Evolutionary conservation across 2,329 filamentous ascomycete genomes (phyloP), one percentile per base, ranked within the genome.

Genomic region (Diaporthe vexans): DNA sequence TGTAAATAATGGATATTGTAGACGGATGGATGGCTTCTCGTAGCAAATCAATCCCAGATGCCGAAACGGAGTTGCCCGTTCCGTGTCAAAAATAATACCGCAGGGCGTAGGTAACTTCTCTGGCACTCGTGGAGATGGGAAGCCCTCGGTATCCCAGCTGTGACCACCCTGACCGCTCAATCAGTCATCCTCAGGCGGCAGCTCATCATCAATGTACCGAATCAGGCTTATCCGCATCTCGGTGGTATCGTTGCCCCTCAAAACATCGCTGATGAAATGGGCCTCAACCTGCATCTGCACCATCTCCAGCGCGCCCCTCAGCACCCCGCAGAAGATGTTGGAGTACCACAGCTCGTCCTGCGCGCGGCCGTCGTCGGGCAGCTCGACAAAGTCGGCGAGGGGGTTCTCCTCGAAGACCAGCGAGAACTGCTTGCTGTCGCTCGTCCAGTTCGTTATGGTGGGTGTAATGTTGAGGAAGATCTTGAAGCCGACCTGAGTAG

Each of bases 251-350:
- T 98, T 96, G 4, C 97, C 97, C 73, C 95, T 91, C 75, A 99
- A 87, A 43, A 98, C 90, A 83, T 99, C 97, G 82, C 94, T 98
- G 80, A 97, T 94, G 82, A 98, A 99, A 81, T 97, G 95, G 61
- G 95, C 95, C 82, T 99, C 96, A 5, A 98, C 95, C 84, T 98
- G 97, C 95, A 98, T 98, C 89, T 98, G 96, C 81, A 98, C 96
- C 97, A 99, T 99, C 84, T 99, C 97, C 74, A 99, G 84, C 1
- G 96, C 93, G 19, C 97, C 97, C 78, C 97, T 89, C 76, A 99
- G 86, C 57, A 99, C 94, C 57, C 97, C 97, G 79, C 97, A 98
- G 57, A 98, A 89, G 73, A 99, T 97, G 84, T 98, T 99, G 7
- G 95, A 98, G 84, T 97, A 99, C 97, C 97, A 99, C 52, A 99